Percentiles rank a stretch among this genome's conserved stretches.
These are phyloP conservation scores for Thermoascus crustaceus DNA, from an alignment of 2,329 filamentous ascomycete species.

Conservation along the genomic window DNA sequence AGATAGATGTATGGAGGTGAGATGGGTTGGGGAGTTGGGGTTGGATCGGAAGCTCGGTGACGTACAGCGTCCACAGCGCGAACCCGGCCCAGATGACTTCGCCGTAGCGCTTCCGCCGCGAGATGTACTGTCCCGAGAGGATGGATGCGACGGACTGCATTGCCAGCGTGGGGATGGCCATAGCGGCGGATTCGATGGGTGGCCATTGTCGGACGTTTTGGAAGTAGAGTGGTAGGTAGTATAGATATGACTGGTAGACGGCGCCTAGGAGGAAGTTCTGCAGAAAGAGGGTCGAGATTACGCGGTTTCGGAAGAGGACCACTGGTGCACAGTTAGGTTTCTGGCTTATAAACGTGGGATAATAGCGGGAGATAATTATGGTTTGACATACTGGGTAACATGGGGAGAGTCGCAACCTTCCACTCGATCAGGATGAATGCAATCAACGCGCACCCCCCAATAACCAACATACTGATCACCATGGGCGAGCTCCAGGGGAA, in stretches of 20 bases:
- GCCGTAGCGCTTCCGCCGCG: slow-evolving; percentile 48
- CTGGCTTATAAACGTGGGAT: too few species aligned
- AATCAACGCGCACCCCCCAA: slow-evolving; percentile 41
- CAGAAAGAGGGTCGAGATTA: slow-evolving; percentile 47
- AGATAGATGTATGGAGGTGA: not conserved
- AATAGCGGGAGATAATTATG: slow-evolving; percentile 22
- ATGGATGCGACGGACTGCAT: slow-evolving; percentile 35
- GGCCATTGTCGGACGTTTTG: slow-evolving; percentile 47
- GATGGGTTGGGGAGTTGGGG: slow-evolving; percentile 4
- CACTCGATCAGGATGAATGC: slow-evolving; percentile 49
- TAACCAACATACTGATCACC: slow-evolving; percentile 51
- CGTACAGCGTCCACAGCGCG: slow-evolving; percentile 40
- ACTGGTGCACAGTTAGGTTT: slow-evolving; percentile 12
- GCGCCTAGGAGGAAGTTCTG: slow-evolving; percentile 55
- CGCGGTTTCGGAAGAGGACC: slow-evolving; percentile 46
- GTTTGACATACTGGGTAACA: slow-evolving; percentile 42
- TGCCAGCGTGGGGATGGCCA: slow-evolving; percentile 44
- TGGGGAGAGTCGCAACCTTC: slow-evolving; percentile 48
- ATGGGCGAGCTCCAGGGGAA: slow-evolving; percentile 50
- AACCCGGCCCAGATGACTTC: slow-evolving; percentile 48
- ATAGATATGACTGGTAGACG: slow-evolving; percentile 52
- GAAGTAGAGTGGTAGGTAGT: slow-evolving; percentile 55
- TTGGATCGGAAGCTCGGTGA: not conserved
- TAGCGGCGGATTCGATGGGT: slow-evolving; percentile 42
- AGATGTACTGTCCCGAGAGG: slow-evolving; percentile 51